Evolutionary conservation across 805 yeast genomes (phyloP).

Genomic region (Wilhelminamyces savonicus): DNA sequence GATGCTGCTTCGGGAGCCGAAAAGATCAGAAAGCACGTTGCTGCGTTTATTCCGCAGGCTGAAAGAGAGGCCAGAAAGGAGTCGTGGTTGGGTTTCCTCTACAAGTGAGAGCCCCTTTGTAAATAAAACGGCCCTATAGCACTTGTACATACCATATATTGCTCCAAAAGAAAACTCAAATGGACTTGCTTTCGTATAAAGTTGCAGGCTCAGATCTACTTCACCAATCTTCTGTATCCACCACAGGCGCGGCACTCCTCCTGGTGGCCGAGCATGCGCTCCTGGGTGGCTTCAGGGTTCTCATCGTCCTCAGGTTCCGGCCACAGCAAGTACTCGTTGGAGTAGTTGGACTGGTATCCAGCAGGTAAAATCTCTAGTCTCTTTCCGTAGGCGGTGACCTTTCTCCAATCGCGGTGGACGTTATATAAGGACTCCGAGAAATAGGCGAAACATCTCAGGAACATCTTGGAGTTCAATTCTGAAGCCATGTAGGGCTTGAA

Average conservation of each 20-base stretch:
- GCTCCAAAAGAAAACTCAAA: no score
- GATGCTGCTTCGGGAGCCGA: constrained; percentile 72
- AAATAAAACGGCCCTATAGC: no score
- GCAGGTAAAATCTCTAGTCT: constrained; percentile 44
- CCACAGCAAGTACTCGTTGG: constrained; percentile 47
- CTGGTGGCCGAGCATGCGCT: constrained; percentile 41
- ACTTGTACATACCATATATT: no score
- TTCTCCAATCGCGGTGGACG: constrained; percentile 52
- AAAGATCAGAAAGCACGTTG: constrained; percentile 70
- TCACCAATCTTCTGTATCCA: constrained; percentile 41
- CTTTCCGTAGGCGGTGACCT: constrained; percentile 51
- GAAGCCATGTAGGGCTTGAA: constrained; percentile 43
- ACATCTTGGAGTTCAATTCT: constrained; percentile 37
- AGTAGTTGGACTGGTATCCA: constrained; percentile 45
- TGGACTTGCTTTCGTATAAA: not conserved
- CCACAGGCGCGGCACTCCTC: constrained; percentile 41
- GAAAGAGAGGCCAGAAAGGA: constrained; percentile 61
- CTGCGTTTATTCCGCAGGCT: constrained; percentile 65
- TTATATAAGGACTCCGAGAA: constrained; percentile 46
- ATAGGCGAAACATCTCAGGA: constrained; percentile 50
- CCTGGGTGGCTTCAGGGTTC: constrained; percentile 45
- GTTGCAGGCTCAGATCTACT: not conserved
- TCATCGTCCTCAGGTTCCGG: constrained; percentile 40
- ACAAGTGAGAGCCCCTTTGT: no score
- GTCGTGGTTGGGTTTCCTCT: constrained; percentile 54